Evolutionary conservation across 495 filamentous ascomycete genomes (phyloP), one percentile per base, ranked within the genome.

Genomic region (Bathelium albidoporum): DNA sequence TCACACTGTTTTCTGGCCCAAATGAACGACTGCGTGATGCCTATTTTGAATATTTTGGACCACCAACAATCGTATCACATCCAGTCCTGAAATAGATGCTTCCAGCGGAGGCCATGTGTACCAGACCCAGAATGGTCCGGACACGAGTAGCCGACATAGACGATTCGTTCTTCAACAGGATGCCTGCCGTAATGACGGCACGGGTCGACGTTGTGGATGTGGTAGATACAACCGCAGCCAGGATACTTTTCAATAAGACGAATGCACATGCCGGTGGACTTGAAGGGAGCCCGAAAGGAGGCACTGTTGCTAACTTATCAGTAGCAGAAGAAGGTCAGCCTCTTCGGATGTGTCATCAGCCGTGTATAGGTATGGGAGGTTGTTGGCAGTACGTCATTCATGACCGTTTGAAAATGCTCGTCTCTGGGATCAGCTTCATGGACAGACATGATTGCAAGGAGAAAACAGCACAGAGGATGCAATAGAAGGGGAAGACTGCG

Each of bases 121-220:
- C 22, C 16, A 20, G 29, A 11, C 20, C 49, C 49, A 29, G 63
- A 18, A 45, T 73, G 71, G n/a, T 52, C 28, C n/a, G 59, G 65
- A 62, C 71, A 73, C 22, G 66, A n/a, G 24, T 69, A 70, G 32
- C 71, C 71, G 41, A 73, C 71, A 29, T 68, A 64, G 34, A 73
- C 62, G 28, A 68, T 64, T 26, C 65, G 64, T 32, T 73, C 71
- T 10, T 41, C 64, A 5, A 70, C 64, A 11, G 58, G 24, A 61
- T 73, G 71, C 39, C 64, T 70, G 22, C 71, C 71, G 41, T 63
- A 61, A 29, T 60, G 55, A n/a, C 61, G 29, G 43, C 71, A 73
- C 22, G 69, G 58, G 39, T 73, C 69, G 32, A 73, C 68, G 45
- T 61, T 65, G 61, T 73, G 69, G 24, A 70, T 61, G 41, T 71